Conservation (phyloP, 352 stramenopile species). For the Phytophthora boehmeriae region DNA sequence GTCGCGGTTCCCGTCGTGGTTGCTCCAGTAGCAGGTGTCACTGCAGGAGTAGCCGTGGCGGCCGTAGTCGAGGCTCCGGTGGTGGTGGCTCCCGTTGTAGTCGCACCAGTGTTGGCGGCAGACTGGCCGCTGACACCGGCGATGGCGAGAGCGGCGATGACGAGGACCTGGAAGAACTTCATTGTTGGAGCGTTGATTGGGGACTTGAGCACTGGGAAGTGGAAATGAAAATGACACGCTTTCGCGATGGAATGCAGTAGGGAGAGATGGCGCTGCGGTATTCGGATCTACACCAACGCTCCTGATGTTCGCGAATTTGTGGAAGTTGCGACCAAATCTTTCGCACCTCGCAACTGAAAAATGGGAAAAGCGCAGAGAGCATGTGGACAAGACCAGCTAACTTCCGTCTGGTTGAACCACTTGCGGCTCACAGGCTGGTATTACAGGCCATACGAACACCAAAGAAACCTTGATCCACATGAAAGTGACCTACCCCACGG, state of each 20-base stretch:
- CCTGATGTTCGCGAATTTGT: not conserved
- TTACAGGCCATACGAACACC: slow-evolving; percentile 1
- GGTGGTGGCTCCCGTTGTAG: slow-evolving; percentile 8
- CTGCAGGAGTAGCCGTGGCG: not conserved
- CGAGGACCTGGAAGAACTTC: slow-evolving; percentile 40
- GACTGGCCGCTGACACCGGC: slow-evolving; percentile 30
- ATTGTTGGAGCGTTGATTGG: slow-evolving; percentile 17
- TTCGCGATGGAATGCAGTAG: not conserved
- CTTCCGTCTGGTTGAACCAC: slow-evolving; percentile 16
- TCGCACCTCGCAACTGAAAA: slow-evolving; percentile 7
- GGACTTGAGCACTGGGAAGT: slow-evolving; percentile 29
- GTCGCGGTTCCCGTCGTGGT: not conserved
- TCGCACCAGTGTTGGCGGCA: slow-evolving; percentile 12
- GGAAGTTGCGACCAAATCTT: not conserved
- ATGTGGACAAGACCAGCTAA: slow-evolving; percentile 20
- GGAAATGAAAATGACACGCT: slow-evolving; percentile 21
- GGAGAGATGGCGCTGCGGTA: slow-evolving; percentile 7
- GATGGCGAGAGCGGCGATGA: slow-evolving; percentile 33
- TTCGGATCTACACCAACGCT: slow-evolving; percentile 8
- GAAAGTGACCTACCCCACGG: slow-evolving; percentile 1
- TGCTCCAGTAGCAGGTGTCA: slow-evolving; percentile 5
- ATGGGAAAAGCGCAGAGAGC: slow-evolving; percentile 9
- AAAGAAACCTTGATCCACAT: too few species aligned
- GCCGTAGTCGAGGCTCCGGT: too few species aligned
- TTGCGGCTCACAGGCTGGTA: slow-evolving; percentile 8